Conservation (phyloP, 495 filamentous ascomycete species). For the Neurospora sp. region DNA sequence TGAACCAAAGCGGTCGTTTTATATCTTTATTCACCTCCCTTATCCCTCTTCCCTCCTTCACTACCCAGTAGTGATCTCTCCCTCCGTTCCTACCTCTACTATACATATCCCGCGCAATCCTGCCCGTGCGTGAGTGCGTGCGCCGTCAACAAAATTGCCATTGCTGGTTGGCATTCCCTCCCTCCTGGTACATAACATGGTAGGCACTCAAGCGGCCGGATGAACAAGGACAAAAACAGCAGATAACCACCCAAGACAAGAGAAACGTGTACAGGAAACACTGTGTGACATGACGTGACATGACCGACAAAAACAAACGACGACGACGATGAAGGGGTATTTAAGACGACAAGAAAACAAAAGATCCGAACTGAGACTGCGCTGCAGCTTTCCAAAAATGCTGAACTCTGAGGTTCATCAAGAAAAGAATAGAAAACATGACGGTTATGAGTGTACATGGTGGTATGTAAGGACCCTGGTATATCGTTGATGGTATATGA, state of each 20-base stretch:
- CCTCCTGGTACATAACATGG: not conserved
- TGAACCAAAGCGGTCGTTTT: not conserved
- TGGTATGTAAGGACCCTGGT: not conserved
- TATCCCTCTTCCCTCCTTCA: not conserved
- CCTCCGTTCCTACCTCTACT: not conserved
- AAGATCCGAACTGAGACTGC: constrained; percentile 1
- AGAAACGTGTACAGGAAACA: not conserved
- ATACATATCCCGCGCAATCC: not conserved
- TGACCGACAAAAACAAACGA: not conserved
- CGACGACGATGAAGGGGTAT: not conserved
- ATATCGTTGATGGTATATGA: not conserved
- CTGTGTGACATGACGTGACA: not conserved
- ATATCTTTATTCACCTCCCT: not conserved
- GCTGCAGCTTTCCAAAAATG: constrained; percentile 1
- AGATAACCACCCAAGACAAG: not conserved
- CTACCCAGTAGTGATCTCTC: not conserved
- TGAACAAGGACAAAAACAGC: not conserved
- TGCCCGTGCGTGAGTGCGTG: not conserved
- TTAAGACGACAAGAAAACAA: not conserved
- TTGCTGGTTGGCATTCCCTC: not conserved
- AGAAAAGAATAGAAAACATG: not conserved
- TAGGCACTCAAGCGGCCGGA: not conserved
- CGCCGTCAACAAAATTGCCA: not conserved
- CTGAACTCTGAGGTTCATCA: not conserved
- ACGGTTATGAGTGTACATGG: not conserved